Percentiles rank a stretch among this genome's conserved stretches.
These are phyloP conservation scores for Irpex sp. DNA, from an alignment of 1,284 basidiomycete species.

Conservation along the genomic window DNA sequence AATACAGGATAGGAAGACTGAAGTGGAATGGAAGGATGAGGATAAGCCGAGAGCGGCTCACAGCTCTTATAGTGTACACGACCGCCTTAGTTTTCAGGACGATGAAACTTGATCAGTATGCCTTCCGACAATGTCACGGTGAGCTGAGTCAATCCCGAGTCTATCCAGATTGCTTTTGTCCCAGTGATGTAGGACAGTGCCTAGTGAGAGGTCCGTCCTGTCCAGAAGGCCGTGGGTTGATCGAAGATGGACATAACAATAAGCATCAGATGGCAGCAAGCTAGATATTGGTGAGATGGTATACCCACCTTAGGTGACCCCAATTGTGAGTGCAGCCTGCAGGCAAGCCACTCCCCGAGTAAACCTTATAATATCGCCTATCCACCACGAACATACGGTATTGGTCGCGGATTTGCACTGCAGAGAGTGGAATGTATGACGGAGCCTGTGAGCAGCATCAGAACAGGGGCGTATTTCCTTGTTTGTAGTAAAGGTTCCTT, in stretches of 20 bases:
- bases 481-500: conserved; percentile 21
- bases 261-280: conserved; percentile 18
- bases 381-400: neutral
- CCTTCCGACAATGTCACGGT: conserved; percentile 12
- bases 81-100: conserved; percentile 5
- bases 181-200: conserved; percentile 13
- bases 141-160: conserved; percentile 26
- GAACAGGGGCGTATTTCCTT: conserved; percentile 12
- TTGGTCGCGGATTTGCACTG: neutral
- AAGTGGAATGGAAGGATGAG: neutral
- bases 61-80: conserved; percentile 18
- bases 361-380: conserved; percentile 10
- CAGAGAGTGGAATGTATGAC: neutral
- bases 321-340: conserved; percentile 20
- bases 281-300: conserved; percentile 16
- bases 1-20: neutral
- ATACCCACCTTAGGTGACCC: conserved; percentile 21
- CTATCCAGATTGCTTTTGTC: conserved; percentile 24
- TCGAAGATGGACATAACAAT: conserved; percentile 28
- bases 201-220: conserved; percentile 7
- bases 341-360: neutral
- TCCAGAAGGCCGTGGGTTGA: conserved; percentile 14
- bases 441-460: neutral
- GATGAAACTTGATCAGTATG: conserved; percentile 16
- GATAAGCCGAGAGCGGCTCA: conserved; percentile 6